A percentile compares a stretch with the other conserved stretches of the same genome.
These are phyloP conservation scores for Poa annua DNA, from an alignment of 176 grass and related monocot genomes.

Conservation along the genomic window DNA sequence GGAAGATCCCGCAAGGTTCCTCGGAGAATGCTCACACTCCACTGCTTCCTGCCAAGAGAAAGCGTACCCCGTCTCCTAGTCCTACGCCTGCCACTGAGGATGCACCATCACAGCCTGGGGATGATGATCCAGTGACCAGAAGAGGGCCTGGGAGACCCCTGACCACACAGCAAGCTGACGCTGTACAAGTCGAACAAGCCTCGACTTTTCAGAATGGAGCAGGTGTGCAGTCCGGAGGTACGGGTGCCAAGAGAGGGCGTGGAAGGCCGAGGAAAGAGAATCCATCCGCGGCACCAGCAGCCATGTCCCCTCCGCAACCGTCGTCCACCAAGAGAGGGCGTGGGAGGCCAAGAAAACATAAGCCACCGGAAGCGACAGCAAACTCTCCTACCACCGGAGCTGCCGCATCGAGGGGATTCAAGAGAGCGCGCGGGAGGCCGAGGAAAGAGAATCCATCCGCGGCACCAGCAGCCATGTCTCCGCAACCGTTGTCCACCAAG, in stretches of 20 bases:
- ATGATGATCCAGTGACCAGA: neutral
- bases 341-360: neutral
- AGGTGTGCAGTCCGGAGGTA: neutral
- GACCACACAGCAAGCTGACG: slow-evolving; percentile 7
- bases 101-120: no score
- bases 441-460: slow-evolving; percentile 14
- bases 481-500: neutral
- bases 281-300: neutral
- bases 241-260: neutral
- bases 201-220: slow-evolving; percentile 18
- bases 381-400: neutral
- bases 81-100: neutral
- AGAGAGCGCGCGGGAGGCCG: slow-evolving; percentile 10
- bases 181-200: neutral
- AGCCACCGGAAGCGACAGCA: neutral
- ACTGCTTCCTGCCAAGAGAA: slow-evolving; percentile 15
- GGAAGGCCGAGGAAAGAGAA: slow-evolving; percentile 38
- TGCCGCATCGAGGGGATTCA: neutral
- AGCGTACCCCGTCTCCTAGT: slow-evolving; percentile 11
- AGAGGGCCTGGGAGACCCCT: slow-evolving; percentile 36
- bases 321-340: slow-evolving; percentile 24
- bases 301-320: neutral
- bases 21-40: neutral
- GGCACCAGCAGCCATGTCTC: neutral
- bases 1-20: neutral